phyloP scores from a whole-genome alignment of 202 grass and related monocot species.

The Zizania palustris region DNA sequence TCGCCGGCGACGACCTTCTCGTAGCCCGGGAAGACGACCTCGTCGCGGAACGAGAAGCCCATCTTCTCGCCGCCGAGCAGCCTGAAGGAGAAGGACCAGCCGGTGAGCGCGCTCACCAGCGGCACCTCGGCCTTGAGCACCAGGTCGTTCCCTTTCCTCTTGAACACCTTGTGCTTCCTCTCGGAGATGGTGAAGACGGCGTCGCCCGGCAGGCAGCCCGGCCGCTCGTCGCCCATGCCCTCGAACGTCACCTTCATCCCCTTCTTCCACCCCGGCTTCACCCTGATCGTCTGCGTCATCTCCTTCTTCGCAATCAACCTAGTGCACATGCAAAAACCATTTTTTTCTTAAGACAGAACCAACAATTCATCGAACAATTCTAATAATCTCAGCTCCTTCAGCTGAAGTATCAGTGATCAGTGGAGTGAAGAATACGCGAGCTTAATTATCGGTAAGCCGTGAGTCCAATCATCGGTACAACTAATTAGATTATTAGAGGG shows the following conservation, averaged over 20 bases:
- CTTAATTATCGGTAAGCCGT: slow-evolving; percentile 20
- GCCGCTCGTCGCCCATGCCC: slow-evolving; percentile 71
- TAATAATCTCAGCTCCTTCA: neutral
- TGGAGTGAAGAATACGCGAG: slow-evolving; percentile 12
- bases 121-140: slow-evolving; percentile 79
- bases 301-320: slow-evolving; percentile 71
- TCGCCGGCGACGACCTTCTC: slow-evolving; percentile 76
- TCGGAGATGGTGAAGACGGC: slow-evolving; percentile 61
- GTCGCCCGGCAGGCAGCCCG: slow-evolving; percentile 67
- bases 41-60: slow-evolving; percentile 68
- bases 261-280: slow-evolving; percentile 83
- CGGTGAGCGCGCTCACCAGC: slow-evolving; percentile 72
- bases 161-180: slow-evolving; percentile 66
- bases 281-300: slow-evolving; percentile 57
- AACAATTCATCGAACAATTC: no score
- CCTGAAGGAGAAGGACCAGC: slow-evolving; percentile 74
- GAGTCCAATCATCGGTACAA: slow-evolving; percentile 4
- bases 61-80: slow-evolving; percentile 72
- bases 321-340: neutral
- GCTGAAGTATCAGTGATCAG: neutral
- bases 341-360: no score
- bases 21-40: slow-evolving; percentile 77
- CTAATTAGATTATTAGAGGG: neutral
- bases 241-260: slow-evolving; percentile 68
- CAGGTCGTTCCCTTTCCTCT: slow-evolving; percentile 76